These are phyloP conservation scores for Candida wancherniae DNA, from an alignment of 805 yeast genomes.

Conservation along the genomic window DNA sequence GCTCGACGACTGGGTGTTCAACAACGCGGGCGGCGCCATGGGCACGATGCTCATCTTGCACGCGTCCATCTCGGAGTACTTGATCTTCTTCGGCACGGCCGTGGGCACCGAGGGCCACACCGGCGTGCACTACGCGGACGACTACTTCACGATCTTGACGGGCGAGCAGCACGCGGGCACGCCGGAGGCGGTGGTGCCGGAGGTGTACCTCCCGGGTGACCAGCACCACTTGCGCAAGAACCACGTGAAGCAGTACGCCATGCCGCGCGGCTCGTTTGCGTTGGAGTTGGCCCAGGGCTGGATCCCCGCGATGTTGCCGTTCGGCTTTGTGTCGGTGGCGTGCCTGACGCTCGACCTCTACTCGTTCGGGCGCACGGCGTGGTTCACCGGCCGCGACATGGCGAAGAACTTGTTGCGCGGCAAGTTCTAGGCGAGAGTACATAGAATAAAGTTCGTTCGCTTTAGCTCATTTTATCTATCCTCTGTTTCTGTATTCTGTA, in stretches of 20 bases:
- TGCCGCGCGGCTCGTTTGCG: constrained; percentile 82
- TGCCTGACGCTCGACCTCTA: constrained; percentile 75
- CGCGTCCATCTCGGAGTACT: constrained; percentile 89
- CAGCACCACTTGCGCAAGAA: constrained; percentile 78
- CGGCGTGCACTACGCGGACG: constrained; percentile 96
- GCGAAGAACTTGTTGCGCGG: constrained; percentile 58
- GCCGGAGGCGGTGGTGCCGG: constrained; percentile 59
- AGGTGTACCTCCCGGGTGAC: constrained; percentile 81
- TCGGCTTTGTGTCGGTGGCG: constrained; percentile 79
- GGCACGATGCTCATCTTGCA: constrained; percentile 92
- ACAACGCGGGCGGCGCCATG: constrained; percentile 99
- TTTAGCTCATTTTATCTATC: no score
- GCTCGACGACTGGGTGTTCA: constrained; percentile 87
- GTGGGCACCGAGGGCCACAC: constrained; percentile 95
- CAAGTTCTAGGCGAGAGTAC: constrained; percentile 50
- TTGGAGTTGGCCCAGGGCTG: constrained; percentile 97
- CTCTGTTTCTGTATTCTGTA: background rate
- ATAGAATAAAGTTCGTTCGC: background rate
- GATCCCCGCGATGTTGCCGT: constrained; percentile 97
- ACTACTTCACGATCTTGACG: constrained; percentile 83
- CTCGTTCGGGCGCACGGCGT: constrained; percentile 64
- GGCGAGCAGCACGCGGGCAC: constrained; percentile 76
- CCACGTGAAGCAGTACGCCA: constrained; percentile 71
- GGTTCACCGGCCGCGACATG: constrained; percentile 79
- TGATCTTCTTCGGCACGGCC: constrained; percentile 90